Evolutionary conservation across 352 stramenopile genomes (phyloP).

Genomic region (Peronospora tabacina): DNA sequence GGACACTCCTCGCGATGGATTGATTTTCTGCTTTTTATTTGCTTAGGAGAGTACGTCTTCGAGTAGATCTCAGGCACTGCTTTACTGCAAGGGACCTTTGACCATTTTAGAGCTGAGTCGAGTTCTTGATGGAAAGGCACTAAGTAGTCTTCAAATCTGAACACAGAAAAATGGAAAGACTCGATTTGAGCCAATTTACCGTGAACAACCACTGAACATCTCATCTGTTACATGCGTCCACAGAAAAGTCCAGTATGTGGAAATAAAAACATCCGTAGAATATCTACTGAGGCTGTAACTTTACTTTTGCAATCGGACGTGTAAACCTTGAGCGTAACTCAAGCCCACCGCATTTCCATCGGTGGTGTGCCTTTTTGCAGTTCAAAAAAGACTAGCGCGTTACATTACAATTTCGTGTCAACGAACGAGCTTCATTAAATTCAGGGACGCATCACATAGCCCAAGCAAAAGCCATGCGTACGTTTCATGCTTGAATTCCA

Average conservation of each 20-base stretch:
- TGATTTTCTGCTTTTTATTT: not conserved
- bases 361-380: not conserved
- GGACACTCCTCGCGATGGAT: not conserved
- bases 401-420: slow-evolving; percentile 21
- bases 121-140: not conserved
- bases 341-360: slow-evolving; percentile 11
- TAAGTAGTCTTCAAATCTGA: not conserved
- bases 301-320: slow-evolving; percentile 5
- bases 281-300: not conserved
- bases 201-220: slow-evolving; percentile 9
- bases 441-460: slow-evolving; percentile 1
- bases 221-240: not conserved
- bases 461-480: not conserved
- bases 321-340: slow-evolving; percentile 12
- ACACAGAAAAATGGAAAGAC: not conserved
- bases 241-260: not conserved
- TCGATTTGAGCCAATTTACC: not conserved
- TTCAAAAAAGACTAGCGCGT: slow-evolving; percentile 8
- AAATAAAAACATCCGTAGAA: too few relatives aligned
- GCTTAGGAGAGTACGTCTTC: not conserved
- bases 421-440: slow-evolving; percentile 8
- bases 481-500: slow-evolving; percentile 12
- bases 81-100: too few relatives aligned
- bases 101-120: too few relatives aligned
- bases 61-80: not conserved